These are phyloP conservation scores for Otatea glauca DNA, from an alignment of 176 grass and related monocot species.

Conservation along the genomic window DNA sequence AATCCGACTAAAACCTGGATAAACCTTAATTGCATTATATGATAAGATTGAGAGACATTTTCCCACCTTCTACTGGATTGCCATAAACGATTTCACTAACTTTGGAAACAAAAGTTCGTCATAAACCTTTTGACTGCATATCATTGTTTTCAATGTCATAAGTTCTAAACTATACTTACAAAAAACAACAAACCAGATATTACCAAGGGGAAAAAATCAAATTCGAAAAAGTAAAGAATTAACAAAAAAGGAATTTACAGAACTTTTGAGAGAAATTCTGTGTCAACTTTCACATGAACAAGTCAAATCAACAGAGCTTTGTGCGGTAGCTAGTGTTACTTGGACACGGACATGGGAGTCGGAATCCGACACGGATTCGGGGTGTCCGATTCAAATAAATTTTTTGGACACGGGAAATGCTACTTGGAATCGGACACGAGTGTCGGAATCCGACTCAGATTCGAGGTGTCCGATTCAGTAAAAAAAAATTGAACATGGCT, in stretches of 20 bases:
- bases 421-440: too few species aligned
- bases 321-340: background rate
- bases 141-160: background rate
- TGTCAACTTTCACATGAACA: background rate
- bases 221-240: background rate
- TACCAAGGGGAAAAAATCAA: background rate
- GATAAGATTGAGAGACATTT: background rate
- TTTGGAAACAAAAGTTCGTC: slow-evolving; percentile 8
- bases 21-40: background rate
- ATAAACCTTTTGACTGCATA: background rate
- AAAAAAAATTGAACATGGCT: too few species aligned
- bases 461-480: too few species aligned
- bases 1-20: background rate
- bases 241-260: background rate
- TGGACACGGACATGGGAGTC: too few species aligned
- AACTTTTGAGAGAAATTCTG: slow-evolving; percentile 9
- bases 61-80: background rate
- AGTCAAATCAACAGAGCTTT: background rate
- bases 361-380: too few species aligned
- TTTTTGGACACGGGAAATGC: too few species aligned
- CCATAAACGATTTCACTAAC: background rate
- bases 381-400: too few species aligned
- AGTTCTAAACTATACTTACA: background rate
- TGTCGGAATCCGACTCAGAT: too few species aligned
- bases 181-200: background rate